Evolutionary conservation across 2,329 filamentous ascomycete genomes (phyloP).

Genomic region (Fusarium miscanthi): DNA sequence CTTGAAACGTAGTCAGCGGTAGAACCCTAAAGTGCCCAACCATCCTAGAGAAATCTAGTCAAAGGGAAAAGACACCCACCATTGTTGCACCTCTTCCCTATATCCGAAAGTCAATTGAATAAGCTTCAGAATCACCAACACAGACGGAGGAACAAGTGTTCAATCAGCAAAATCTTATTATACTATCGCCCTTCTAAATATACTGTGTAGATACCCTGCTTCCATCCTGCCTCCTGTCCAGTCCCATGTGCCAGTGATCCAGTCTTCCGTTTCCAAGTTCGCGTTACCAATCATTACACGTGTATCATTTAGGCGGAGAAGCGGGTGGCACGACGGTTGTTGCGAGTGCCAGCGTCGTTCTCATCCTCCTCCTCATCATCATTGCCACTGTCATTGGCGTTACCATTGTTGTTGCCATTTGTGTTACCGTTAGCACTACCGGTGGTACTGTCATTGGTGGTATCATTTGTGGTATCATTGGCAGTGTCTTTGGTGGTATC

Average conservation of each 20-base stretch:
- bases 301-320: background rate
- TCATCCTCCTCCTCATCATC: background rate
- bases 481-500: background rate
- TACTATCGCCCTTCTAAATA: background rate
- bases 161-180: background rate
- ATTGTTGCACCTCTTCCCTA: background rate
- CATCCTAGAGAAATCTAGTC: too few species aligned
- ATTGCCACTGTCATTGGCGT: background rate
- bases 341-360: background rate
- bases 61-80: too few species aligned
- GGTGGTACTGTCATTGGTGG: too few species aligned
- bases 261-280: background rate
- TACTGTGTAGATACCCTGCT: background rate
- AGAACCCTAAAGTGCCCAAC: too few species aligned
- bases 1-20: too few species aligned
- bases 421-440: background rate
- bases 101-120: background rate
- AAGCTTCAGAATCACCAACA: rapidly evolving
- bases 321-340: background rate
- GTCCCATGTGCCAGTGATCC: rapidly evolving
- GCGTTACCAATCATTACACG: background rate
- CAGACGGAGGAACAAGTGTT: rapidly evolving
- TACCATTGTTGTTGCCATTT: background rate
- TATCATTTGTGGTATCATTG: background rate
- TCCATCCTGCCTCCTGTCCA: background rate